These are phyloP conservation scores for Kodamaea hsintzibuensis DNA, from an alignment of 805 yeast genomes.

Conservation along the genomic window DNA sequence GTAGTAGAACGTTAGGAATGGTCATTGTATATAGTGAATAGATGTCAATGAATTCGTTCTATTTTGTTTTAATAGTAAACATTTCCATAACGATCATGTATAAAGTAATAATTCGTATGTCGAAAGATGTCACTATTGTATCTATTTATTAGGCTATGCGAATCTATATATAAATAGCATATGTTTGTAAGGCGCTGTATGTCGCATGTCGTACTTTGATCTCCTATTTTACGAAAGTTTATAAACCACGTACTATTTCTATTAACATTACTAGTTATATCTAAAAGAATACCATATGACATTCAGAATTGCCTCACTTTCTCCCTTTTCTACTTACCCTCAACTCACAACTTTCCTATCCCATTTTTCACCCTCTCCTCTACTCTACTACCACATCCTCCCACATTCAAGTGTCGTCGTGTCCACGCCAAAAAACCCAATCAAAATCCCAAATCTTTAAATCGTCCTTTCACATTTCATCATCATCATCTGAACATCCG, in stretches of 20 bases:
- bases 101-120: neutral
- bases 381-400: neutral
- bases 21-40: neutral
- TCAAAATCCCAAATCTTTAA: neutral
- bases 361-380: neutral
- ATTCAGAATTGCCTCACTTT: too few species aligned
- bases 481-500: neutral
- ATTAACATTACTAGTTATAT: too few species aligned
- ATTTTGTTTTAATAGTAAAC: too few species aligned
- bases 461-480: neutral
- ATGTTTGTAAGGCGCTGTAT: neutral
- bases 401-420: neutral
- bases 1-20: neutral
- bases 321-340: too few species aligned
- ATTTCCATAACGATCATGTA: too few species aligned
- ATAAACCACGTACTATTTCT: too few species aligned
- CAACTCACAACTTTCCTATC: neutral
- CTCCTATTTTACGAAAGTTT: neutral
- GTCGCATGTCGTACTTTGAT: neutral
- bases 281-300: too few species aligned
- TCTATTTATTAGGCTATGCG: too few species aligned
- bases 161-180: too few species aligned
- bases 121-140: neutral
- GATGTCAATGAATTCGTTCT: neutral
- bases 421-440: neutral